phyloP scores from a whole-genome alignment of 2,329 filamentous ascomycete genomes.

The Pseudophaeomoniella oleicola region DNA sequence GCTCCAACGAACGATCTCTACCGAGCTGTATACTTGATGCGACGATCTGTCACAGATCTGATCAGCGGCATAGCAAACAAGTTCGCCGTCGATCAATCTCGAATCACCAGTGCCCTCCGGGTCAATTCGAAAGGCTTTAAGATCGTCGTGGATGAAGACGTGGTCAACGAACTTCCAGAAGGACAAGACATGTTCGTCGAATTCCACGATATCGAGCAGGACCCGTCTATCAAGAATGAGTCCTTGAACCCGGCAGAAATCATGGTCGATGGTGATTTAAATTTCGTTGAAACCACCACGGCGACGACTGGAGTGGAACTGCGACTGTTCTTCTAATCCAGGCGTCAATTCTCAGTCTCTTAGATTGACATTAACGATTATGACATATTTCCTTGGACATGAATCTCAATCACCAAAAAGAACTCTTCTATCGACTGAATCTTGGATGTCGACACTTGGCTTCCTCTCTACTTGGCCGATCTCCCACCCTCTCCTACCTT shows the following conservation, averaged over 20 bases:
- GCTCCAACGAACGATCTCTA: slow-evolving; percentile 47
- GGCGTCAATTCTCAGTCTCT: background rate
- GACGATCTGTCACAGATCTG: slow-evolving; percentile 63
- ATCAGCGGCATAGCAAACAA: slow-evolving; percentile 60
- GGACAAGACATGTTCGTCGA: slow-evolving; percentile 76
- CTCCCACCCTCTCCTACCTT: background rate
- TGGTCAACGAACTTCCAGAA: slow-evolving; percentile 69
- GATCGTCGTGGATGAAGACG: slow-evolving; percentile 81
- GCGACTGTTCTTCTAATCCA: slow-evolving; percentile 8
- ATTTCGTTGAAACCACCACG: slow-evolving; percentile 6
- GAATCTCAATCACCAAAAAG: background rate
- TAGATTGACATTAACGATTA: background rate
- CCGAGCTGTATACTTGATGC: slow-evolving; percentile 70
- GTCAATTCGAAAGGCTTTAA: slow-evolving; percentile 61
- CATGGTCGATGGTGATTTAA: slow-evolving; percentile 10
- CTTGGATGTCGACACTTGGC: background rate
- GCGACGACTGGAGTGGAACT: slow-evolving; percentile 12
- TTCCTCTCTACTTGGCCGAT: background rate
- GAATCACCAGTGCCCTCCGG: slow-evolving; percentile 56
- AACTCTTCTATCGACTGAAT: background rate
- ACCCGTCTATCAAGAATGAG: slow-evolving; percentile 10
- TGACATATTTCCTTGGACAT: background rate
- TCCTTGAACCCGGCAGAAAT: slow-evolving; percentile 5
- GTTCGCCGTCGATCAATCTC: slow-evolving; percentile 61
- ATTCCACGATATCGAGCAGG: slow-evolving; percentile 47